Evolutionary conservation across 805 yeast species (phyloP), one percentile per base, ranked within the genome.

Genomic region (Scheffersomyces ergatensis): DNA sequence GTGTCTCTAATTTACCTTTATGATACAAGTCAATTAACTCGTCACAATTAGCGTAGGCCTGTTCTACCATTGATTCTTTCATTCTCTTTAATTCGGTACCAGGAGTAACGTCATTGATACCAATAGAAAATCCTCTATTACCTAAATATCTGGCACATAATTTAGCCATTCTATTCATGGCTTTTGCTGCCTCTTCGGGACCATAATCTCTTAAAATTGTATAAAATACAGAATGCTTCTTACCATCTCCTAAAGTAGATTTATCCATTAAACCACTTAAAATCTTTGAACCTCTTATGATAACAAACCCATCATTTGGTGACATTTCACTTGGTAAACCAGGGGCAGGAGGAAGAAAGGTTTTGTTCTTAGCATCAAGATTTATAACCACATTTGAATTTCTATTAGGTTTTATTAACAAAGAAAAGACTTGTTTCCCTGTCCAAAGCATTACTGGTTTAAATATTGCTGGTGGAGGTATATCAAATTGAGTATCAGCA

Each of bases 81-180:
- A 78, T 84, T 21, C 68, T 64, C 50, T 79, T 85, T 62, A 93
- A 77, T 37, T 84, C 83, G 7, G 61, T 66, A 24, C 95, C 96
- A 1, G 99, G 99, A 2, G 97, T 93, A 32, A 93, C 99, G 66
- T 93, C 99, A 52, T 83, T 85, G 54, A 93, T 90, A 66, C 99
- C 99, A 59, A 93, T 95, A 1, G 97, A 89, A 55, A 93, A 93
- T 0, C 99, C 99, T 42, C 97, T 75, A 57, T 90, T 88, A 45
- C 98, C 99, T 57, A 93, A 72, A 62, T 67, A 93, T 55, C 99
- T 74, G 1, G 99, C 98, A 74, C 98, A 90, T 53, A 95, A 67
- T 66, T 95, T 95, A n/a, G 99, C 97, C 98, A 93, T 90, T 60
- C 99, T 76, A 64, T 95, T 92, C 99, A 93, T 93, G 5, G 98